A percentile compares a stretch with the other conserved stretches of the same genome.
Evolutionary conservation across 768 basidiomycete species (phyloP).

Genomic region (Phanerochaete carnosa): DNA sequence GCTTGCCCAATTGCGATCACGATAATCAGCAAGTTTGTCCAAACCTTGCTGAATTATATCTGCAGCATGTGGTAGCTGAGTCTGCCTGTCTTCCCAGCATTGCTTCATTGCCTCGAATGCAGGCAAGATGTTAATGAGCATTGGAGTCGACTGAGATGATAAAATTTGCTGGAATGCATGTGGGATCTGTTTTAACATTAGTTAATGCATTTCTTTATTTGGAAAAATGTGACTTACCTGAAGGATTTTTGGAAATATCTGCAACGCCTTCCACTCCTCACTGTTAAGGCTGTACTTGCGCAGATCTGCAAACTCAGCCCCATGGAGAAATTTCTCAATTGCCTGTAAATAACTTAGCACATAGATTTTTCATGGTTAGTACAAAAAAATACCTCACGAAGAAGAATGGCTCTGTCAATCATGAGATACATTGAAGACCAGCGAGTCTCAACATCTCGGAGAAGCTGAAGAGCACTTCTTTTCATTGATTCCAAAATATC

Average conservation of each 20-base stretch:
- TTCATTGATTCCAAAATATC: neutral
- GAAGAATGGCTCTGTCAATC: constrained; percentile 26
- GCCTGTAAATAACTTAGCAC: neutral
- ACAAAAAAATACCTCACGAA: constrained; percentile 17
- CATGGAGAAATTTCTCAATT: neutral
- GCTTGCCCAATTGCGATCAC: neutral
- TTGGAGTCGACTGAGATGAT: constrained; percentile 27
- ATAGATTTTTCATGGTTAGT: neutral
- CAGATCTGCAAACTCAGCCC: constrained; percentile 8
- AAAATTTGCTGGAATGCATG: constrained; percentile 26
- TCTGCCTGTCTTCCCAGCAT: neutral
- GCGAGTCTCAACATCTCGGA: constrained; percentile 27
- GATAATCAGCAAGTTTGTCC: constrained; percentile 11
- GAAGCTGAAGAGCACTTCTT: constrained; percentile 5
- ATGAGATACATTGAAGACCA: constrained; percentile 33
- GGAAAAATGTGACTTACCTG: constrained; percentile 18
- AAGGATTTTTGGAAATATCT: neutral
- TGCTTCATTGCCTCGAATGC: constrained; percentile 5
- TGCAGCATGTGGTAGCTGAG: neutral
- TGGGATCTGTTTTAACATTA: constrained; percentile 19
- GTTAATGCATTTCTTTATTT: neutral
- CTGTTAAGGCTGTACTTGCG: constrained; percentile 10
- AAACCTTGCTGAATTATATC: constrained; percentile 5
- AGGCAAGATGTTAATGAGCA: constrained; percentile 6
- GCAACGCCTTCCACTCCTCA: constrained; percentile 17